phyloP scores from a whole-genome alignment of 2,329 filamentous ascomycete species.

The Colletotrichum limetticola region DNA sequence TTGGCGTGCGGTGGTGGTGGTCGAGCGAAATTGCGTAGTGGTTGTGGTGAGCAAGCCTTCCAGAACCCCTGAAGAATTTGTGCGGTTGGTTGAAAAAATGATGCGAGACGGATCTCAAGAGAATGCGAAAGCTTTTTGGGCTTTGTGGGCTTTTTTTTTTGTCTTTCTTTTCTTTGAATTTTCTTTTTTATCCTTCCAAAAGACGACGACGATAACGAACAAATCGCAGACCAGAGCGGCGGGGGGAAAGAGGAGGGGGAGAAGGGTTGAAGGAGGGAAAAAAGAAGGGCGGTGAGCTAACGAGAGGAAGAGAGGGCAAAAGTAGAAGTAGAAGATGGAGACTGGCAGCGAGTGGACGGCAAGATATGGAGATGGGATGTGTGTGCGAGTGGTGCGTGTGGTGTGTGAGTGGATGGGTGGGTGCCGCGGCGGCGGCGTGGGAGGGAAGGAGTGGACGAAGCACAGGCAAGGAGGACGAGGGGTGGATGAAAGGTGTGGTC shows the following conservation, averaged over 20 bases:
- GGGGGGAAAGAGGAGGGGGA: constrained; percentile 39
- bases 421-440: neutral
- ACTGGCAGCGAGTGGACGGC: constrained; percentile 36
- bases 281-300: constrained; percentile 45
- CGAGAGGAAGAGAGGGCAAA: constrained; percentile 42
- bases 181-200: constrained; percentile 13
- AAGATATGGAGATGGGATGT: constrained; percentile 42
- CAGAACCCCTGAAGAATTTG: constrained; percentile 24
- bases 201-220: constrained; percentile 43
- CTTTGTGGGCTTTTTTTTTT: constrained; percentile 1
- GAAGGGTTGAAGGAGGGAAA: constrained; percentile 43
- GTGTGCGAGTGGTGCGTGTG: constrained; percentile 22
- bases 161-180: constrained; percentile 14
- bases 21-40: constrained; percentile 21
- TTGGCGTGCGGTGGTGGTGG: constrained; percentile 12
- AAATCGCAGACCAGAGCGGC: constrained; percentile 38
- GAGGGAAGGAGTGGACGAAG: constrained; percentile 33
- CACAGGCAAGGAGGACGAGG: neutral
- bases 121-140: constrained; percentile 24
- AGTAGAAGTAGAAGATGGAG: constrained; percentile 46
- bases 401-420: constrained; percentile 38
- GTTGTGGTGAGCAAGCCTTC: constrained; percentile 28
- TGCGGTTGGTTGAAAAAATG: constrained; percentile 31
- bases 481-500: neutral
- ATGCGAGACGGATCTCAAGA: constrained; percentile 35